Conservation (phyloP, 441 rosid genomes). For the Croton laevigatus region DNA sequence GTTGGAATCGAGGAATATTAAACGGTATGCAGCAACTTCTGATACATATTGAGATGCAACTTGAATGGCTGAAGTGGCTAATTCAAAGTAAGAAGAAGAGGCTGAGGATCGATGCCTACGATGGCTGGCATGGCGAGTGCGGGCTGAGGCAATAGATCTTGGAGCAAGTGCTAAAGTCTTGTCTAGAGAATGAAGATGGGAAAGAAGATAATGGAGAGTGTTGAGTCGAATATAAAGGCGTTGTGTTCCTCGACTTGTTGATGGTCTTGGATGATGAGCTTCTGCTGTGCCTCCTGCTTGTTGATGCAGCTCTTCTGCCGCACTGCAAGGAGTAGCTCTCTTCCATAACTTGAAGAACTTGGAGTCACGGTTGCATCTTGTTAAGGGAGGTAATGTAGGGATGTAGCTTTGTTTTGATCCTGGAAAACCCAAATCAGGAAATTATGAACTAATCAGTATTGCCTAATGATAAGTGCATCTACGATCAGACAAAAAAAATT, state of each 20-base stretch:
- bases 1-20: slow-evolving; percentile 76
- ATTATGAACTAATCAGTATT: too few species aligned
- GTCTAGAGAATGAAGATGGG: slow-evolving; percentile 72
- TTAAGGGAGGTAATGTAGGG: slow-evolving; percentile 77
- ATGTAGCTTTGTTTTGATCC: slow-evolving; percentile 80
- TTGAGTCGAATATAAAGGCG: slow-evolving; percentile 84
- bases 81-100: slow-evolving; percentile 61
- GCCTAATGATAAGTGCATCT: too few species aligned
- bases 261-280: slow-evolving; percentile 67
- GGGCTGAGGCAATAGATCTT: slow-evolving; percentile 37
- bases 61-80: slow-evolving; percentile 51
- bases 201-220: slow-evolving; percentile 63
- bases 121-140: slow-evolving; percentile 32
- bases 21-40: slow-evolving; percentile 86
- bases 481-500: neutral
- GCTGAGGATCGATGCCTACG: slow-evolving; percentile 36
- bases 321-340: slow-evolving; percentile 62
- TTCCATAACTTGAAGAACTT: slow-evolving; percentile 68
- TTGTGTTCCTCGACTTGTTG: slow-evolving; percentile 86
- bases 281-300: slow-evolving; percentile 19
- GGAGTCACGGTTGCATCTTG: slow-evolving; percentile 75
- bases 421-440: slow-evolving; percentile 20
- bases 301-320: slow-evolving; percentile 32
- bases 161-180: slow-evolving; percentile 65
- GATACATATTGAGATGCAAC: slow-evolving; percentile 74